phyloP scores from a whole-genome alignment of 768 basidiomycete species.

The Boletus vermiculosoides region DNA sequence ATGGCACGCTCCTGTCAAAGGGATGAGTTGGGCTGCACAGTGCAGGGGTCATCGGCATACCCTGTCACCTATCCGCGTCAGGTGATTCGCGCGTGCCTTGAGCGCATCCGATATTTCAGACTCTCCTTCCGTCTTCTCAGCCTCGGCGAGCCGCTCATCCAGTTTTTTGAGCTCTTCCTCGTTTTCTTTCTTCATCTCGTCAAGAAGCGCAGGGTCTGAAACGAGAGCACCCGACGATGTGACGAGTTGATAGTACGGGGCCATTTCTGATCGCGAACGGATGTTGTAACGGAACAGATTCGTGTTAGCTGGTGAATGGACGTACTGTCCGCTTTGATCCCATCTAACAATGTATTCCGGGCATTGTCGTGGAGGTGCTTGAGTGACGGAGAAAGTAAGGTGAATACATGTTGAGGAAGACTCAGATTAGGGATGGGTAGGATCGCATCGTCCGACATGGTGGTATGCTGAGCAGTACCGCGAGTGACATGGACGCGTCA shows the following conservation, averaged over 20 bases:
- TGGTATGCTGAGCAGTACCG: neutral
- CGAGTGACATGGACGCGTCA: slow-evolving; percentile 20
- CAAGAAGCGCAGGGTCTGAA: slow-evolving; percentile 37
- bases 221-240: slow-evolving; percentile 46
- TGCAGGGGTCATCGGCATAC: slow-evolving; percentile 24
- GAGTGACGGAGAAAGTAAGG: slow-evolving; percentile 61
- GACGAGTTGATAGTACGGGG: slow-evolving; percentile 70
- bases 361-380: slow-evolving; percentile 67
- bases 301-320: slow-evolving; percentile 11
- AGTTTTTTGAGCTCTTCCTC: slow-evolving; percentile 67
- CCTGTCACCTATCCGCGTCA: slow-evolving; percentile 88
- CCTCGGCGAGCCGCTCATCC: slow-evolving; percentile 78
- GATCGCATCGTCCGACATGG: slow-evolving; percentile 82
- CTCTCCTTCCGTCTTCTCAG: slow-evolving; percentile 89
- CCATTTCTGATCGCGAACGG: slow-evolving; percentile 64
- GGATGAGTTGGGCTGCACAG: neutral
- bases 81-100: slow-evolving; percentile 78
- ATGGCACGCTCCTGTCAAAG: slow-evolving; percentile 68
- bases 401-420: slow-evolving; percentile 77
- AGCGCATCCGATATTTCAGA: slow-evolving; percentile 92
- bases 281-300: slow-evolving; percentile 2
- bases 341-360: slow-evolving; percentile 60
- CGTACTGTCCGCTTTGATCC: slow-evolving; percentile 68
- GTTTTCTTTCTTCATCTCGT: slow-evolving; percentile 52
- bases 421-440: slow-evolving; percentile 85